These are phyloP conservation scores for Cercospora zeina DNA, from an alignment of 2,329 filamentous ascomycete species.

Conservation along the genomic window DNA sequence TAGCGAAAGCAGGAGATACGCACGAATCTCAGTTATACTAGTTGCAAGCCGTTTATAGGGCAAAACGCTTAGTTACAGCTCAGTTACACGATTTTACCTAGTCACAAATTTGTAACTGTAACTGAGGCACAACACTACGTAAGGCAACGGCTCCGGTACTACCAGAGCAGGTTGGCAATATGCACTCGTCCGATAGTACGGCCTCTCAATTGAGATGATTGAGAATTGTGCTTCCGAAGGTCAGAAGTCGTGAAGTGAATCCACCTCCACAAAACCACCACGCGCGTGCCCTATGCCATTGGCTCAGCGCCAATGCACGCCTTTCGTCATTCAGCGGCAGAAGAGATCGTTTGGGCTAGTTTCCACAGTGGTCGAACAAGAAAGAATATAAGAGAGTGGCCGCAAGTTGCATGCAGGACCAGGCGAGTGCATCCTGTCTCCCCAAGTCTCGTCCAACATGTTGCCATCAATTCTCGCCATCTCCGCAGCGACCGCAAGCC, in stretches of 20 bases:
- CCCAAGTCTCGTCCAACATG: neutral
- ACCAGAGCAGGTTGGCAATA: too few species aligned
- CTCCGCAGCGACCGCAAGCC: constrained; percentile 17
- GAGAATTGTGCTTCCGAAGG: neutral
- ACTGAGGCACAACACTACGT: too few species aligned
- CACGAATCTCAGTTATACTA: too few species aligned
- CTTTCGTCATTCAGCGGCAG: constrained; percentile 12
- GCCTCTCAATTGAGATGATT: too few species aligned
- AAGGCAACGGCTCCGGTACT: too few species aligned
- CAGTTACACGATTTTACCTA: too few species aligned
- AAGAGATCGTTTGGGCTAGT: constrained; percentile 9
- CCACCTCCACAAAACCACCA: neutral
- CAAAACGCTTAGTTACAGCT: too few species aligned
- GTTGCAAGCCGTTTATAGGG: too few species aligned
- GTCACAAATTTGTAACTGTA: too few species aligned
- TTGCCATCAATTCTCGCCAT: neutral
- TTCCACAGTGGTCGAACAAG: neutral
- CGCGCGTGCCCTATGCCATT: constrained; percentile 16
- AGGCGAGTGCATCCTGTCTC: neutral
- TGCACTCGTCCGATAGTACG: too few species aligned
- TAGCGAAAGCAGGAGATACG: too few species aligned
- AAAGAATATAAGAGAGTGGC: neutral
- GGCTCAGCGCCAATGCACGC: constrained; percentile 9
- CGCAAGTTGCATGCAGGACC: neutral
- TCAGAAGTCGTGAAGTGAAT: neutral